Evolutionary conservation across 2,329 filamentous ascomycete genomes (phyloP).

Genomic region (Pyrenophora tritici-repentis): DNA sequence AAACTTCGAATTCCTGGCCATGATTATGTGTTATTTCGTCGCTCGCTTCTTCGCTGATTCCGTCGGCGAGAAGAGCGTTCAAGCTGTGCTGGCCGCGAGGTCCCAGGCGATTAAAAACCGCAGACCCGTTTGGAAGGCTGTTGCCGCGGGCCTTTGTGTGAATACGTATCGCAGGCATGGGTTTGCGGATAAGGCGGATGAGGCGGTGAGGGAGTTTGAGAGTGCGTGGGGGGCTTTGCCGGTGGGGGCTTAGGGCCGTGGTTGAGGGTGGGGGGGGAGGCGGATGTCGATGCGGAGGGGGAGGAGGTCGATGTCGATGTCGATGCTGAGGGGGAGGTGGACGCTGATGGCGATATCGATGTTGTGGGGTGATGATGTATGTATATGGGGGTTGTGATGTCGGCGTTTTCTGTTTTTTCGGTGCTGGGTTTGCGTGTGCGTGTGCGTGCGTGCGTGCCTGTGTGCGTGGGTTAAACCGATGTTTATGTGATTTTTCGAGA

Average conservation of each 20-base stretch:
- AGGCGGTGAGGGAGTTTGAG: slow-evolving; percentile 27
- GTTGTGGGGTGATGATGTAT: not conserved
- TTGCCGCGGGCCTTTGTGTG: slow-evolving; percentile 39
- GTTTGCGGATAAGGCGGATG: slow-evolving; percentile 30
- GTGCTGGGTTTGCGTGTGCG: too few relatives aligned
- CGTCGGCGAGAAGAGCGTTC: slow-evolving; percentile 65
- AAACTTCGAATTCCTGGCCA: slow-evolving; percentile 80
- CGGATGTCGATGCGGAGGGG: slow-evolving; percentile 17
- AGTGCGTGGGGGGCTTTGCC: slow-evolving; percentile 32
- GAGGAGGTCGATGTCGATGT: not conserved
- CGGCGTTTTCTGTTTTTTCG: too few relatives aligned
- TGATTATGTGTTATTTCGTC: slow-evolving; percentile 85
- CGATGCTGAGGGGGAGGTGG: not conserved
- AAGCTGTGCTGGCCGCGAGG: slow-evolving; percentile 48
- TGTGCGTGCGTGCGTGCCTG: too few relatives aligned
- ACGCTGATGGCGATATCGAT: not conserved
- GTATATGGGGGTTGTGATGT: too few relatives aligned
- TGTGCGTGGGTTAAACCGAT: too few relatives aligned
- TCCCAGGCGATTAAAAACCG: slow-evolving; percentile 30
- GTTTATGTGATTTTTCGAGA: too few relatives aligned
- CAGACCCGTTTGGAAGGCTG: slow-evolving; percentile 38
- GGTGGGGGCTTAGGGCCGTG: slow-evolving; percentile 24
- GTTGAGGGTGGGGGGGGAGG: slow-evolving; percentile 20
- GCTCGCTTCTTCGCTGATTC: slow-evolving; percentile 80
- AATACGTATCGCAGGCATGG: slow-evolving; percentile 37